Evolutionary conservation across 176 grass and related monocot genomes (phyloP), one percentile per base, ranked within the genome.

Genomic region (Canna indica): DNA sequence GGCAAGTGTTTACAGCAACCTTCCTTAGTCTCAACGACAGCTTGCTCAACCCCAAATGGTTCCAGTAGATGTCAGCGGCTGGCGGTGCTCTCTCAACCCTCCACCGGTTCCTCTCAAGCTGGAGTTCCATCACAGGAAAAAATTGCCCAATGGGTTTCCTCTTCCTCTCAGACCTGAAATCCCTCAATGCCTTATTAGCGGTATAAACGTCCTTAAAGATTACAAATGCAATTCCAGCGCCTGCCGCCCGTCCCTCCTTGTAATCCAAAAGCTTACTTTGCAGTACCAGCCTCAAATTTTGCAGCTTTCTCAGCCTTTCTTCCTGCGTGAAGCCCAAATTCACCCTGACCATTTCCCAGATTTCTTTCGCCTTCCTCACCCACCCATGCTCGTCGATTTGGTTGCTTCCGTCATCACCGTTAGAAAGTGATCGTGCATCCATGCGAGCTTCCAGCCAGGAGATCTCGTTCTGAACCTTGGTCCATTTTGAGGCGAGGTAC

Each of bases 201-300:
- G 94, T 91, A 74, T 93, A 99, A 20, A 99, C 89, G 28, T 99
- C 94, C 79, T 99, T 99, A 62, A 99, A 99, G 18, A 99, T 78
- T 11, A 99, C 86, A 33, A 99, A 93, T 12, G 86, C 94, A 72
- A 99, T 70, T n/a, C 94, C 89, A 16, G 89, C 89, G 34, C 94
- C 94, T 0, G 79, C 84, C 0, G 89, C 86, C 20, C 78, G 30
- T 31, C 82, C 84, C 81, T 93, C 84, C 80, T 81, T 90, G 46
- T 99, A 99, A 77, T 99, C 89, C 0, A 76, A 81, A 22, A 99
- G 81, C 70, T 61, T 93, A 59, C 84, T 99, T 26, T 77, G 71
- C 7, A 99, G 77, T 16, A 93, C 76, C 39, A 99, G 75, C 29
- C 81, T 93, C 82, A 78, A 87, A 22, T 82, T 88, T 28, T 88